Conservation (phyloP, 495 filamentous ascomycete species). For the Neurospora sp. region DNA sequence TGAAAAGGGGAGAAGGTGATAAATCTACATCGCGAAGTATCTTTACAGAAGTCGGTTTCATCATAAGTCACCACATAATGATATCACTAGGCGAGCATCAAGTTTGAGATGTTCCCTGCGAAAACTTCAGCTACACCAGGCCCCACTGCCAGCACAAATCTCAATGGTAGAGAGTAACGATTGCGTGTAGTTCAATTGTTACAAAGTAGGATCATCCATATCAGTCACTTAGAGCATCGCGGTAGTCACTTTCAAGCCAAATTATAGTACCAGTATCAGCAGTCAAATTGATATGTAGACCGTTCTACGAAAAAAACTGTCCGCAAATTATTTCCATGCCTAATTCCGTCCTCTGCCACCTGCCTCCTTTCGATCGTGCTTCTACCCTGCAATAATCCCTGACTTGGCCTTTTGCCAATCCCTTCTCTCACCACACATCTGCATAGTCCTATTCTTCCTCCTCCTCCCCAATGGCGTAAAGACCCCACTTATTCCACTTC, state of each 20-base stretch:
- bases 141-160: too few species aligned
- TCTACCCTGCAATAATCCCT: rapidly evolving
- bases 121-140: too few species aligned
- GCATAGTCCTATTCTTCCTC: background rate
- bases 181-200: background rate
- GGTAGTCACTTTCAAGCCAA: background rate
- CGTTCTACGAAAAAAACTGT: background rate
- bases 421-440: background rate
- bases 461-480: background rate
- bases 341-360: rapidly evolving
- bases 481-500: background rate
- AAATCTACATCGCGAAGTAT: too few species aligned
- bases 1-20: too few species aligned
- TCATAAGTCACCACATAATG: too few species aligned
- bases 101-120: too few species aligned
- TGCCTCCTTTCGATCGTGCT: background rate
- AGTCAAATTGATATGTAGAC: background rate
- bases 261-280: background rate
- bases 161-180: background rate
- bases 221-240: background rate
- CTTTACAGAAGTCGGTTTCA: too few species aligned
- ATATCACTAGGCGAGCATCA: too few species aligned
- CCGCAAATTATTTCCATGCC: background rate
- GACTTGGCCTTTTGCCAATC: rapidly evolving
- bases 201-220: background rate